Conservation (phyloP, 2,329 filamentous ascomycete species). For the Myriangium duriaei region DNA sequence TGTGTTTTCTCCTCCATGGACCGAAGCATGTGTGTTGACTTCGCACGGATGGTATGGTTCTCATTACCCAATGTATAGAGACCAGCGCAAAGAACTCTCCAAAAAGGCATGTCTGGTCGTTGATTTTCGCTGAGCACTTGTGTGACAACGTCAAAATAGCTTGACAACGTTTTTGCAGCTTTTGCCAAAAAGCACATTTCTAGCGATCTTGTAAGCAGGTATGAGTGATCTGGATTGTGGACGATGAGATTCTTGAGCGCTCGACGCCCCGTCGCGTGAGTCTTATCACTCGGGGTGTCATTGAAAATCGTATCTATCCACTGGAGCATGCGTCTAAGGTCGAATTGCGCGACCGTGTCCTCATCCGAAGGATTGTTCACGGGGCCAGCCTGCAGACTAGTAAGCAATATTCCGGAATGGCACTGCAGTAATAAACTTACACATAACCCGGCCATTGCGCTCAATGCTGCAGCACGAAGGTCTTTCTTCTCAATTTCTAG, state of each 20-base stretch:
- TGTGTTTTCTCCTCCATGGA: constrained; percentile 71
- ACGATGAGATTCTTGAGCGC: constrained; percentile 82
- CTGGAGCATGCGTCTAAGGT: constrained; percentile 78
- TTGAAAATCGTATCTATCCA: constrained; percentile 91
- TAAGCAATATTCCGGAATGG: constrained; percentile 14
- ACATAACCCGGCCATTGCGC: constrained; percentile 89
- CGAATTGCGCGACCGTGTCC: constrained; percentile 79
- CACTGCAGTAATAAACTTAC: constrained; percentile 36
- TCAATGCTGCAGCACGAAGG: constrained; percentile 76
- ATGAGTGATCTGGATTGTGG: constrained; percentile 77
- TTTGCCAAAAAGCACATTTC: constrained; percentile 80
- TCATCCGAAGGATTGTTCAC: too few species aligned
- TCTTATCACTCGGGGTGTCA: constrained; percentile 76
- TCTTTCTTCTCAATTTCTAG: constrained; percentile 97
- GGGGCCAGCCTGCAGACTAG: too few species aligned
- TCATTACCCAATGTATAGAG: constrained; percentile 90
- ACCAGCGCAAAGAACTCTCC: constrained; percentile 78
- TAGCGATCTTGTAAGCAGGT: constrained; percentile 79
- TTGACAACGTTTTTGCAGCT: constrained; percentile 71
- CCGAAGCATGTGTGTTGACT: constrained; percentile 70
- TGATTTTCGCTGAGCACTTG: constrained; percentile 66
- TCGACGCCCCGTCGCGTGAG: constrained; percentile 77
- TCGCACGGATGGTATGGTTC: constrained; percentile 75
- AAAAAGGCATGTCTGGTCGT: constrained; percentile 77
- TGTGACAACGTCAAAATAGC: constrained; percentile 87